These are phyloP conservation scores for Marsdenia floribunda DNA, from an alignment of 257 asterid species.

Conservation along the genomic window DNA sequence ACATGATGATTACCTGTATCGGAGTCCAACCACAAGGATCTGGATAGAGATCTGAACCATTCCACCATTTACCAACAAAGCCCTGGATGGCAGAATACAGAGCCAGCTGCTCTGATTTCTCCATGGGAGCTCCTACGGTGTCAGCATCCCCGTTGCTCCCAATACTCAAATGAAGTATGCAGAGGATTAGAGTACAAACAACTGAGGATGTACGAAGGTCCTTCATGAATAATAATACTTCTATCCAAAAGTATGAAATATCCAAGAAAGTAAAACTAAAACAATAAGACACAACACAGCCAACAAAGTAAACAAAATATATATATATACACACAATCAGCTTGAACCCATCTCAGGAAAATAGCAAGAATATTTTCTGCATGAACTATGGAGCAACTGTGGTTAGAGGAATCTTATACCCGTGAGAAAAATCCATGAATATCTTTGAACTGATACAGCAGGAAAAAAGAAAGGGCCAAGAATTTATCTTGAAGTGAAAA, in stretches of 20 bases:
- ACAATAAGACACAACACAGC: neutral
- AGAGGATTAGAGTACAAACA: conserved; percentile 24
- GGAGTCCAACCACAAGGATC: conserved; percentile 99
- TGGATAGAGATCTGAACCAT: conserved; percentile 97
- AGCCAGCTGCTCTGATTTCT: conserved; percentile 56
- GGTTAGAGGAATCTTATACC: neutral
- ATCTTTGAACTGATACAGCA: neutral
- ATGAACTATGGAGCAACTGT: neutral
- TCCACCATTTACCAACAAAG: conserved; percentile 95
- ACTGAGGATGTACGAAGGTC: conserved; percentile 20
- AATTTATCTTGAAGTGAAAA: conserved; percentile 22
- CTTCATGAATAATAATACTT: conserved; percentile 30
- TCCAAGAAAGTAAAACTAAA: neutral
- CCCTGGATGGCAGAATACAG: conserved; percentile 80
- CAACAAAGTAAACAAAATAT: neutral
- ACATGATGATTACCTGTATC: conserved; percentile 53
- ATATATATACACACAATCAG: too few species aligned
- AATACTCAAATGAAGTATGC: conserved; percentile 21
- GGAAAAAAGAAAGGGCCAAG: conserved; percentile 7
- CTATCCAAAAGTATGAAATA: neutral
- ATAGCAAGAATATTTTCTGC: conserved; percentile 6
- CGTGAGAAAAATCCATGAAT: neutral
- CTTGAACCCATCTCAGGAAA: neutral
- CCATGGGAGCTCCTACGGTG: conserved; percentile 56
- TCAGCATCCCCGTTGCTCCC: conserved; percentile 60